A percentile compares a stretch with the other conserved stretches of the same genome.
Conservation (phyloP, 2,329 filamentous ascomycete species). For the Calonectria pseudoturangicola region DNA sequence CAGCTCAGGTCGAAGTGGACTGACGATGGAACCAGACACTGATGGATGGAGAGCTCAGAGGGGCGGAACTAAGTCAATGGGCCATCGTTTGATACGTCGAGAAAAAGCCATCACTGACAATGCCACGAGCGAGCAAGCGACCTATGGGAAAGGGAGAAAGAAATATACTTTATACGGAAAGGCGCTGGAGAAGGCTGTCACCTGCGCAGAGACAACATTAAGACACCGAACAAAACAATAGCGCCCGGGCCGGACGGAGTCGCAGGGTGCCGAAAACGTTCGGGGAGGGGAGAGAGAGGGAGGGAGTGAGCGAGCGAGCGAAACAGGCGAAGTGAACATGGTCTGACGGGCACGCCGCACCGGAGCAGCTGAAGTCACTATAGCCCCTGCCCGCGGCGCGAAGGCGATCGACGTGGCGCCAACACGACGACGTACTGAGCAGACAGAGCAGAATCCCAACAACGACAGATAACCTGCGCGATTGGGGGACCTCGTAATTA, state of each 20-base stretch:
- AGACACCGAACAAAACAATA: slow-evolving; percentile 26
- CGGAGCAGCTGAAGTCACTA: slow-evolving; percentile 35
- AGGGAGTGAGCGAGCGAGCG: neutral
- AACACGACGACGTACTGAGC: slow-evolving; percentile 30
- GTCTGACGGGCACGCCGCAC: slow-evolving; percentile 30
- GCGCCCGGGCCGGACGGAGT: slow-evolving; percentile 15
- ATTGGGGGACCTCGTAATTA: slow-evolving; percentile 35
- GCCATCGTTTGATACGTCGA: neutral
- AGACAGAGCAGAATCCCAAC: slow-evolving; percentile 1
- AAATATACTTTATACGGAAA: slow-evolving; percentile 16
- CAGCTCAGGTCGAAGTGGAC: slow-evolving; percentile 14
- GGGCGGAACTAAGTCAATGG: neutral
- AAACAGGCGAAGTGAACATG: slow-evolving; percentile 23
- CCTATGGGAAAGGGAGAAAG: neutral
- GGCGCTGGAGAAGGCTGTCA: slow-evolving; percentile 22
- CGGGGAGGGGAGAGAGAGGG: slow-evolving; percentile 12
- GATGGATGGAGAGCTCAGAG: neutral
- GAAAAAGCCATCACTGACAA: neutral
- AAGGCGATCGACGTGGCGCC: slow-evolving; percentile 48
- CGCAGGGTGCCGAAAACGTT: slow-evolving; percentile 32
- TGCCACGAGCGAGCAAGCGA: neutral
- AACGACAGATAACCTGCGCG: slow-evolving; percentile 22
- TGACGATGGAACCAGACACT: slow-evolving; percentile 10
- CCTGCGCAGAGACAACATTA: slow-evolving; percentile 13
- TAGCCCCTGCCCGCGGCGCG: slow-evolving; percentile 36